A percentile compares a stretch with the other conserved stretches of the same genome.
Conservation (phyloP, 139 green algal genomes). For the Chlamydomonas sphaeroides region DNA sequence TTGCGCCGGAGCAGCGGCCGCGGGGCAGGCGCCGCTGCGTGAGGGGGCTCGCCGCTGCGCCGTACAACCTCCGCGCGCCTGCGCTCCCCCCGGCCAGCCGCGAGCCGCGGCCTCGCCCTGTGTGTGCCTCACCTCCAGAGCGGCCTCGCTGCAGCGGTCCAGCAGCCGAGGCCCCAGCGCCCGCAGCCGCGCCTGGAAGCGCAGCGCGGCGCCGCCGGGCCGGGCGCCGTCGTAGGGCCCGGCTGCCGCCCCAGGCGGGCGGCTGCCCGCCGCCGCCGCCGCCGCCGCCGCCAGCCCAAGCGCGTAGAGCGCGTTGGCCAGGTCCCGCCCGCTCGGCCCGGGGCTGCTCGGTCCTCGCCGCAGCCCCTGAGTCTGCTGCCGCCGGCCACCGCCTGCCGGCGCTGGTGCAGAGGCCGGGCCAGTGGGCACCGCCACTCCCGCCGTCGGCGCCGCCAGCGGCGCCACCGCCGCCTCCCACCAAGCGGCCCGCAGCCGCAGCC, state of each 20-base stretch:
- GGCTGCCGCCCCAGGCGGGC: neutral
- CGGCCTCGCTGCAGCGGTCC: neutral
- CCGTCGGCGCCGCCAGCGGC: neutral
- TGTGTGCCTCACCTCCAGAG: neutral
- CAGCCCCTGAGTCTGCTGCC: neutral
- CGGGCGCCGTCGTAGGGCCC: neutral
- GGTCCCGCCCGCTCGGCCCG: constrained; percentile 3
- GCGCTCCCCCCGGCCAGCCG: too few species aligned
- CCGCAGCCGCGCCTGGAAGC: neutral
- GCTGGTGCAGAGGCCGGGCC: too few species aligned
- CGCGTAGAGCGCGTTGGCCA: constrained; percentile 21
- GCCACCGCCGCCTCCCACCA: constrained; percentile 30
- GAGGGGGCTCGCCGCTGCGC: too few species aligned
- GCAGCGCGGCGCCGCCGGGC: neutral
- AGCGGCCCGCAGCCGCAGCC: constrained; percentile 9
- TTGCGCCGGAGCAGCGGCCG: too few species aligned
- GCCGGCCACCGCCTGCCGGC: too few species aligned
- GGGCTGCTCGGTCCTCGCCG: too few species aligned
- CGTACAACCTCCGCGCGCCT: neutral
- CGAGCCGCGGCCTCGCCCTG: too few species aligned
- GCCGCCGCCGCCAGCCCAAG: constrained; percentile 2
- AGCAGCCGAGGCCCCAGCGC: neutral
- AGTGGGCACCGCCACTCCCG: neutral
- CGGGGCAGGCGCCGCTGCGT: too few species aligned
- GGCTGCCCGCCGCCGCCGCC: neutral